Evolutionary conservation across 495 filamentous ascomycete species (phyloP).

Genomic region (Tuber calosporum): DNA sequence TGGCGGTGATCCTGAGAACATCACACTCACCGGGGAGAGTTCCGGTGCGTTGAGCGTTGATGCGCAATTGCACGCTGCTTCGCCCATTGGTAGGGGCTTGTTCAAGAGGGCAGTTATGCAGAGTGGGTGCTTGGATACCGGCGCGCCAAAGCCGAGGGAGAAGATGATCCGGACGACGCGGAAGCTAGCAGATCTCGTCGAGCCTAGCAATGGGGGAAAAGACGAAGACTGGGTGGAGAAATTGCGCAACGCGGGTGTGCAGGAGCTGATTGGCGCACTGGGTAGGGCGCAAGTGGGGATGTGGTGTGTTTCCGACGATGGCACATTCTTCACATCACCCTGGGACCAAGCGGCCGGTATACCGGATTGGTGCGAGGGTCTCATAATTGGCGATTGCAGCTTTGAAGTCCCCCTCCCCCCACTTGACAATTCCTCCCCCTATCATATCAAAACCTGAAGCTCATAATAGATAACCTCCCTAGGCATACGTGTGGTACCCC

Average conservation of each 20-base stretch:
- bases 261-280: background rate
- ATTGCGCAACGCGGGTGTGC: background rate
- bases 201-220: background rate
- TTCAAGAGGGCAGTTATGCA: constrained; percentile 16
- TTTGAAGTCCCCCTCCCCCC: background rate
- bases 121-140: background rate
- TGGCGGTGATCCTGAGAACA: constrained; percentile 58
- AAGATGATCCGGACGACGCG: background rate
- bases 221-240: background rate
- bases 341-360: background rate
- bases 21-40: constrained; percentile 53
- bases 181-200: background rate
- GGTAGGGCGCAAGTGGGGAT: background rate
- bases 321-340: background rate
- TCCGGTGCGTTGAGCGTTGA: constrained; percentile 38
- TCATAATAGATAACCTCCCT: background rate
- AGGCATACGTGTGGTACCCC: background rate
- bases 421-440: background rate
- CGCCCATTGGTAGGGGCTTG: constrained; percentile 6
- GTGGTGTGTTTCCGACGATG: constrained; percentile 2
- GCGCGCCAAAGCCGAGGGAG: background rate
- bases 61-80: constrained; percentile 1
- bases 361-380: background rate
- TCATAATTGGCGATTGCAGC: background rate
- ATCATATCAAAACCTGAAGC: background rate